A percentile compares a stretch with the other conserved stretches of the same genome.
These are phyloP conservation scores for Bruguiera gymnorhiza DNA, from an alignment of 345 rosid genomes.

Conservation along the genomic window DNA sequence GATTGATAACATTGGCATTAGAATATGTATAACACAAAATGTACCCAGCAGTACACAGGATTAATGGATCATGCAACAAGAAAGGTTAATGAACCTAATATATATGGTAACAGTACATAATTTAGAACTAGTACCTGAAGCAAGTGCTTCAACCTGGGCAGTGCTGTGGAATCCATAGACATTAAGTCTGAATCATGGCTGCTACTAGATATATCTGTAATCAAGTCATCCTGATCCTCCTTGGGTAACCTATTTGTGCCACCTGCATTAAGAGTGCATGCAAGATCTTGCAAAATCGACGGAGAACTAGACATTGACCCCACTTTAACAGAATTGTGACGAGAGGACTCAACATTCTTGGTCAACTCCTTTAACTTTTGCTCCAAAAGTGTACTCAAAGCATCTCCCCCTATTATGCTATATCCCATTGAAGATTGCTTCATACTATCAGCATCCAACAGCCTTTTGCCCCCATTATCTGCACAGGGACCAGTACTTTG, in stretches of 20 bases:
- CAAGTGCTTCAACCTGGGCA: constrained; percentile 27
- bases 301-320: constrained; percentile 33
- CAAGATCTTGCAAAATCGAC: constrained; percentile 28
- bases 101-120: neutral
- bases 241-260: constrained; percentile 20
- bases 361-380: constrained; percentile 77
- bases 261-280: constrained; percentile 18
- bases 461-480: constrained; percentile 43
- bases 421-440: constrained; percentile 50
- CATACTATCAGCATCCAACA: constrained; percentile 41
- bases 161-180: constrained; percentile 22
- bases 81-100: neutral
- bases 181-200: constrained; percentile 24
- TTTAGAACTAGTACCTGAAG: constrained; percentile 42
- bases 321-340: constrained; percentile 28
- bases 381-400: constrained; percentile 76
- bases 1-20: neutral
- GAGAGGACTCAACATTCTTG: constrained; percentile 50
- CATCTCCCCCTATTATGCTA: constrained; percentile 72
- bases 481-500: constrained; percentile 25
- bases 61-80: neutral
- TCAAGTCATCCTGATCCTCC: constrained; percentile 12
- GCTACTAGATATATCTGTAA: constrained; percentile 21
- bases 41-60: neutral
- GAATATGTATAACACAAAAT: neutral